Evolutionary conservation across 225 moss, liverwort and hornwort species (phyloP).

Genomic region (Sphagnum tenellum): DNA sequence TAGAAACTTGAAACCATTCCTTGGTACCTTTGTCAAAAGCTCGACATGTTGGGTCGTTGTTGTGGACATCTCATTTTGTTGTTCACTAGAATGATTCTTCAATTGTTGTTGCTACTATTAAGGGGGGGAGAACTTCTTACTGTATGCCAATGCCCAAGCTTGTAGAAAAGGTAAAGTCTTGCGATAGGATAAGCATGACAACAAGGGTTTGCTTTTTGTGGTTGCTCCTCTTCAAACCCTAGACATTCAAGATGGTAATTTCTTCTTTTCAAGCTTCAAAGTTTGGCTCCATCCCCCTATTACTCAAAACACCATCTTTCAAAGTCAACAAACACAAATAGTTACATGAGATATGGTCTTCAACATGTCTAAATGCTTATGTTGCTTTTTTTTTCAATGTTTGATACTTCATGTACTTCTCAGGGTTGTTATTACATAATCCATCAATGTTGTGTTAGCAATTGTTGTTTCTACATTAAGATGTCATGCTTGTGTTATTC

Average conservation of each 20-base stretch:
- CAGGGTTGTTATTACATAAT: neutral
- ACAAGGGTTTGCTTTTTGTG: neutral
- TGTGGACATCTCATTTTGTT: neutral
- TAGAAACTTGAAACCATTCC: neutral
- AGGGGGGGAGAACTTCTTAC: too few species aligned
- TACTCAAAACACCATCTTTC: too few species aligned
- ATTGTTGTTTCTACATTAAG: too few species aligned
- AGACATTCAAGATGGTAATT: neutral
- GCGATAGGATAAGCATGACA: neutral
- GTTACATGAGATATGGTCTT: neutral
- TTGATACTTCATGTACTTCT: neutral
- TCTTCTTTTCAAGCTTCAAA: neutral
- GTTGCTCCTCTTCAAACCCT: neutral
- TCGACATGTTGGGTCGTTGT: slow-evolving; percentile 4
- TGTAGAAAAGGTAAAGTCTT: neutral
- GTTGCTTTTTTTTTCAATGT: too few species aligned
- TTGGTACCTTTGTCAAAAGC: slow-evolving; percentile 3
- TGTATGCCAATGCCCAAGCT: neutral
- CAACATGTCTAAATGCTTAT: neutral
- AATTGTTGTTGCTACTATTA: too few species aligned
- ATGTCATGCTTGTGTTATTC: too few species aligned
- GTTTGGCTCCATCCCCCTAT: neutral
- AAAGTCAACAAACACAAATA: neutral
- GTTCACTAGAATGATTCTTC: too few species aligned
- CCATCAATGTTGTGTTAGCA: too few species aligned